Base-by-base conservation (phyloP, 129 eudicot genomes). In the Erigeron canadensis region DNA sequence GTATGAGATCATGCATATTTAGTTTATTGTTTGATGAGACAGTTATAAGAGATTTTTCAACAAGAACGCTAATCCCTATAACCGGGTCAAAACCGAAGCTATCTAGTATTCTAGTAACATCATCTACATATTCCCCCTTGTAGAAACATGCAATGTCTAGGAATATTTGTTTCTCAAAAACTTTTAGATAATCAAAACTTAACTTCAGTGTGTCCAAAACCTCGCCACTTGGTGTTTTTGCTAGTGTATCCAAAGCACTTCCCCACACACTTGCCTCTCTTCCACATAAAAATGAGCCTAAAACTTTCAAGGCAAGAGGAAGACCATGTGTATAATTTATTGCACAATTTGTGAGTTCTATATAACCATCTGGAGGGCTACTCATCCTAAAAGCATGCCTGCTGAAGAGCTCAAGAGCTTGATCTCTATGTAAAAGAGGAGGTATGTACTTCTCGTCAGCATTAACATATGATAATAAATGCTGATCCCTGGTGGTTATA, bases 1-100 rank as follows among this genome's bases (percentile, higher is more conserved):
- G 72, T 44, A 67, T 67, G 55, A 67, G 72, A 15, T 67, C 72
- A 67, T 67, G 60, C 72, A 67, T 67, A 4, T 50, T 1, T 13
- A 67, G 6, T 43, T n/a, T 47, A 7, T 43, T 34, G 8, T 67
- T 23, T 23, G 34, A 18, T 10, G 41, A 23, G 28, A 67, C 1
- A 4, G 44, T 67, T 2, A 67, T 12, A 46, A 67, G 72, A 28
- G 72, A 67, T 67, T 47, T 67, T 67, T 67, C 59, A 3, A 12
- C 15, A 13, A 67, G 72, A 67, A 23, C 43, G 0, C 21, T 43
- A 22, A 67, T 15, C 59, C 72, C 59, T 10, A 46, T 67, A 8
- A 1, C 23, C 1, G 59, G 43, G 72, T 67, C 6, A 66, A 45
- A 67, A 67, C 23, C 56, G 47, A 46, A 67, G 43, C 72, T 67